Conservation (phyloP, 495 filamentous ascomycete species). For the Hyaloscypha finlandica region DNA sequence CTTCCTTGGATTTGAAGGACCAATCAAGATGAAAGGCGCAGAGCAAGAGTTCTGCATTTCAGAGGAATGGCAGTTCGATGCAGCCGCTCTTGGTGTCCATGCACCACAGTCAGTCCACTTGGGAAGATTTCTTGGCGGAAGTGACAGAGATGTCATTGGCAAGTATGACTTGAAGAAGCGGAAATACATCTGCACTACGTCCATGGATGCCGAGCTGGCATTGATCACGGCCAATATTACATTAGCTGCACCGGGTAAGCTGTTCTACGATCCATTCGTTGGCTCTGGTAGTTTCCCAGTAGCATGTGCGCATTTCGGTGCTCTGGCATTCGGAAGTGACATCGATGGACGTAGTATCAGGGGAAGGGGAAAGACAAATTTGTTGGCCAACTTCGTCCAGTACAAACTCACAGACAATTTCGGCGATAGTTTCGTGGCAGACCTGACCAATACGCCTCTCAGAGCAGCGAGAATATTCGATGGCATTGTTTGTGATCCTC, state of each 20-base stretch:
- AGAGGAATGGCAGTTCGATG: slow-evolving; percentile 69
- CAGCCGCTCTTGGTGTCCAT: slow-evolving; percentile 26
- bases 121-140: slow-evolving; percentile 65
- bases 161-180: slow-evolving; percentile 91
- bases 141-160: slow-evolving; percentile 63
- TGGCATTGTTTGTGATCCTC: slow-evolving; percentile 94
- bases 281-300: slow-evolving; percentile 91
- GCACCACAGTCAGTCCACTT: slow-evolving; percentile 67
- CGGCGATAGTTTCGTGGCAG: slow-evolving; percentile 77
- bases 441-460: slow-evolving; percentile 87
- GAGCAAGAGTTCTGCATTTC: slow-evolving; percentile 76
- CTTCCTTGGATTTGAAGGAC: slow-evolving; percentile 76
- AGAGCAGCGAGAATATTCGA: slow-evolving; percentile 68
- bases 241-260: slow-evolving; percentile 74
- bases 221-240: slow-evolving; percentile 92
- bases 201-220: slow-evolving; percentile 93
- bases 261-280: slow-evolving; percentile 93
- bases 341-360: slow-evolving; percentile 88
- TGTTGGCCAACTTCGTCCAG: slow-evolving; percentile 79
- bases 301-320: slow-evolving; percentile 87
- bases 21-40: slow-evolving; percentile 69
- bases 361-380: slow-evolving; percentile 56
- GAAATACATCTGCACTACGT: slow-evolving; percentile 89
- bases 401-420: slow-evolving; percentile 68
- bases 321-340: slow-evolving; percentile 77